phyloP scores from a whole-genome alignment of 169 alveolate genomes.

The Cryptosporidium felis region DNA sequence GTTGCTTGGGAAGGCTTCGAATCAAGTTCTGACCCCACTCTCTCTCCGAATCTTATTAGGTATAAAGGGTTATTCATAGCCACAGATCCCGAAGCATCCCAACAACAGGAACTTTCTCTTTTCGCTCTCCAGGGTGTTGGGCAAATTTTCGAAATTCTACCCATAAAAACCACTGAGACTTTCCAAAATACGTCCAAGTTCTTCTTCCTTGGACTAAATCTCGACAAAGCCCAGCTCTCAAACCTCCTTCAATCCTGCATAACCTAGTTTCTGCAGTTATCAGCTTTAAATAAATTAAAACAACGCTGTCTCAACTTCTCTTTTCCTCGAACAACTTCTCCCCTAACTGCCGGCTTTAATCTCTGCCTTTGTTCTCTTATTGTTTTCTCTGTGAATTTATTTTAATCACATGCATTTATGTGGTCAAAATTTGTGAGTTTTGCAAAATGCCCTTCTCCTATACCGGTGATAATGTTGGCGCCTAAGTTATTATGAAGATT shows the following conservation, averaged over 20 bases:
- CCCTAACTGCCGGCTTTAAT: too few species aligned
- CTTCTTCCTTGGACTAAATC: conserved; percentile 38
- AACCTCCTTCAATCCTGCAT: conserved; percentile 20
- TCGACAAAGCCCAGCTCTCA: background rate
- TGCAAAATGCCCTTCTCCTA: background rate
- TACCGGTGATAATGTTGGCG: conserved; percentile 20
- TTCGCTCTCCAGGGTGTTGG: conserved; percentile 80
- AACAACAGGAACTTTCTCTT: conserved; percentile 15
- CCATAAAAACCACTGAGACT: conserved; percentile 21
- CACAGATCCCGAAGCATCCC: conserved; percentile 21
- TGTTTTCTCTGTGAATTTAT: background rate
- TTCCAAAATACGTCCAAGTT: conserved; percentile 29
- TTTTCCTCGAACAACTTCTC: too few species aligned
- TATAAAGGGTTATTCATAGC: conserved; percentile 79
- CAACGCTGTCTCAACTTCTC: too few species aligned
- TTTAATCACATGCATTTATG: background rate
- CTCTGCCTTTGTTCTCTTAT: background rate
- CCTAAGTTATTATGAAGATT: background rate
- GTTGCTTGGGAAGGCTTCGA: conserved; percentile 14
- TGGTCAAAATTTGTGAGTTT: background rate
- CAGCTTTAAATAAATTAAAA: too few species aligned
- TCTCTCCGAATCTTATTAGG: conserved; percentile 22
- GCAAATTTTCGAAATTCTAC: conserved; percentile 74
- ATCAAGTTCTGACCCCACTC: background rate
- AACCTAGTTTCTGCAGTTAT: background rate